Evolutionary conservation across 768 basidiomycete species (phyloP).

Genomic region (Xerocomellus dryophilus): DNA sequence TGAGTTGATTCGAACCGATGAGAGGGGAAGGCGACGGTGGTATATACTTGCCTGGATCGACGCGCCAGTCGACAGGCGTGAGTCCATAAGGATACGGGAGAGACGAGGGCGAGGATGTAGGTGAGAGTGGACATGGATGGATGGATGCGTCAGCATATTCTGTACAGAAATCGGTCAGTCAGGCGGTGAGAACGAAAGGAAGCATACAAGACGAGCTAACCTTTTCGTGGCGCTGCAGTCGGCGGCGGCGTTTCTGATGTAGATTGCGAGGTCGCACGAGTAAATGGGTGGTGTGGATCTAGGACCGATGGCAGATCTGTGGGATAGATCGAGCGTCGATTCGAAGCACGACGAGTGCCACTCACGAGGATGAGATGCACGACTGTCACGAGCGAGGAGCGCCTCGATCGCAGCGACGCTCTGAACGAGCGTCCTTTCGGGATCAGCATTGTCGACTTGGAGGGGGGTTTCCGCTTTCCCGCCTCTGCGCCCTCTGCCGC

Average conservation of each 20-base stretch:
- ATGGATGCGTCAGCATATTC: slow-evolving; percentile 12
- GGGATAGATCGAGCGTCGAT: background rate
- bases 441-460: background rate
- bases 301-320: background rate
- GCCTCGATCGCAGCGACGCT: slow-evolving; percentile 17
- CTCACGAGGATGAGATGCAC: slow-evolving; percentile 7
- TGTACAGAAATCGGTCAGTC: slow-evolving; percentile 5
- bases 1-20: background rate
- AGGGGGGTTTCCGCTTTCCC: background rate
- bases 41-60: slow-evolving; percentile 4
- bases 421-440: slow-evolving; percentile 7
- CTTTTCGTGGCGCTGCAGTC: background rate
- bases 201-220: background rate
- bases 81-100: background rate
- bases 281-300: no score
- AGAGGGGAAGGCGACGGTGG: background rate
- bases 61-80: slow-evolving; percentile 8
- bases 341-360: background rate
- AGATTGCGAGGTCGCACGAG: no score
- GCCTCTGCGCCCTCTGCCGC: background rate
- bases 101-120: background rate
- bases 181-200: no score
- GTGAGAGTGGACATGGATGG: slow-evolving; percentile 8
- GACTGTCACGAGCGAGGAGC: slow-evolving; percentile 15
- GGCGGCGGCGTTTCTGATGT: background rate